Evolutionary conservation across 2,329 filamentous ascomycete species (phyloP).

Genomic region (Cyclaneusma minus): DNA sequence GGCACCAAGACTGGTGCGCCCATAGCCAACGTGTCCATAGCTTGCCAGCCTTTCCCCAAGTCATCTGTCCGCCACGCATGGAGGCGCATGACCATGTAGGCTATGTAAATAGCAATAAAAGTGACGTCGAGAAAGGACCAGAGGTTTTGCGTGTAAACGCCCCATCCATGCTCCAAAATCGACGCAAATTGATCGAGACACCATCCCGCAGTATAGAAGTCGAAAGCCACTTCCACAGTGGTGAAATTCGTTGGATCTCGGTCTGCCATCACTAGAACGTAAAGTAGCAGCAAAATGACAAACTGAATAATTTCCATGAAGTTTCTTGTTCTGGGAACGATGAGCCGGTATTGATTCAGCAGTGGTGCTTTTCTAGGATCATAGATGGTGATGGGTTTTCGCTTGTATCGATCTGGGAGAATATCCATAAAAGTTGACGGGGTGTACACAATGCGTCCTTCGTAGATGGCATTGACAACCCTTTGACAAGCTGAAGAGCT

Average conservation of each 20-base stretch:
- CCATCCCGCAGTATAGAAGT: slow-evolving; percentile 65
- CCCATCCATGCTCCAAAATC: slow-evolving; percentile 62
- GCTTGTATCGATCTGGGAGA: slow-evolving; percentile 74
- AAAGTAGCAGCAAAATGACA: slow-evolving; percentile 49
- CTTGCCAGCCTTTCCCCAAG: slow-evolving; percentile 40
- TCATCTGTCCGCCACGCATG: slow-evolving; percentile 40
- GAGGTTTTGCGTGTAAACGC: slow-evolving; percentile 73
- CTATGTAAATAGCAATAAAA: slow-evolving; percentile 56
- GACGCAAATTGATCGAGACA: slow-evolving; percentile 63
- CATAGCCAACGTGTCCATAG: slow-evolving; percentile 64
- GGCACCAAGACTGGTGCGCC: slow-evolving; percentile 66
- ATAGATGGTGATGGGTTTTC: slow-evolving; percentile 67
- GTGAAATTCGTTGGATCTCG: slow-evolving; percentile 43
- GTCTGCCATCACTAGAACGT: slow-evolving; percentile 56
- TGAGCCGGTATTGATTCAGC: slow-evolving; percentile 72
- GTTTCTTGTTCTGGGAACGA: slow-evolving; percentile 66
- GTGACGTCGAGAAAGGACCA: slow-evolving; percentile 79
- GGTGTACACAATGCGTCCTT: slow-evolving; percentile 67
- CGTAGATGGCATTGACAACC: slow-evolving; percentile 71
- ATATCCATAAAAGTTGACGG: slow-evolving; percentile 71
- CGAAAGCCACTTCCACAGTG: slow-evolving; percentile 47
- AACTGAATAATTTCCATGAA: slow-evolving; percentile 64
- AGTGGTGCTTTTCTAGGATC: slow-evolving; percentile 60
- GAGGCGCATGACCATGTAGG: slow-evolving; percentile 53
- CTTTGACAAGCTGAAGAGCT: slow-evolving; percentile 66